Evolutionary conservation across 2,329 filamentous ascomycete species (phyloP).

Genomic region (Botrytis medusae): DNA sequence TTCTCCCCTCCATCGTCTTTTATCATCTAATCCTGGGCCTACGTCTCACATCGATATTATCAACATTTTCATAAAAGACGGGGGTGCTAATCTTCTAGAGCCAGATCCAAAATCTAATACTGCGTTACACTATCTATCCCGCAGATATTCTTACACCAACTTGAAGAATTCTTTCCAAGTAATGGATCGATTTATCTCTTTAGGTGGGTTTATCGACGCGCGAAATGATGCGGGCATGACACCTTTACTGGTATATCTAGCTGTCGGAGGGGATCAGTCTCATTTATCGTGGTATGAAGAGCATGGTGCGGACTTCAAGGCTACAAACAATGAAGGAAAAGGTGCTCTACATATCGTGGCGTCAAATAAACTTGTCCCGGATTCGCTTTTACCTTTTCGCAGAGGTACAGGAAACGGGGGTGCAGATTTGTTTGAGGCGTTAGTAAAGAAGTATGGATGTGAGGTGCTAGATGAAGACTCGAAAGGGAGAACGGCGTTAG

Average conservation of each 20-base stretch:
- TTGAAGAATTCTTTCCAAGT: background rate
- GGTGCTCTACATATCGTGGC: slow-evolving; percentile 1
- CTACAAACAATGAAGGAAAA: background rate
- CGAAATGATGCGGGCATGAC: slow-evolving; percentile 19
- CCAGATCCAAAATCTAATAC: slow-evolving; percentile 25
- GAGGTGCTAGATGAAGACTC: slow-evolving; percentile 3
- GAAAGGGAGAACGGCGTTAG: slow-evolving; percentile 6
- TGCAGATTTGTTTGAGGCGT: background rate
- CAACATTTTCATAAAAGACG: background rate
- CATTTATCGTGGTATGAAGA: background rate
- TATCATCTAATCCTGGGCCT: too few species aligned
- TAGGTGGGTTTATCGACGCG: slow-evolving; percentile 19
- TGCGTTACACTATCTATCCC: slow-evolving; percentile 24
- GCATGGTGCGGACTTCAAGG: background rate
- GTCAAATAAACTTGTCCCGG: background rate
- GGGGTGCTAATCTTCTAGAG: slow-evolving; percentile 22
- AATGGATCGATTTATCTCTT: slow-evolving; percentile 10
- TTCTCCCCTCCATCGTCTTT: slow-evolving; percentile 14
- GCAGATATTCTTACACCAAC: too few species aligned
- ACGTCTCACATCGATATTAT: background rate
- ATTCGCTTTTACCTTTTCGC: too few species aligned
- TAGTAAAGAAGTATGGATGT: background rate
- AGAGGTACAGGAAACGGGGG: background rate
- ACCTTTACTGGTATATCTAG: background rate
- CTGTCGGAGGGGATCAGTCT: background rate